phyloP scores from a whole-genome alignment of 2,329 filamentous ascomycete species.

The Claviceps sp. region DNA sequence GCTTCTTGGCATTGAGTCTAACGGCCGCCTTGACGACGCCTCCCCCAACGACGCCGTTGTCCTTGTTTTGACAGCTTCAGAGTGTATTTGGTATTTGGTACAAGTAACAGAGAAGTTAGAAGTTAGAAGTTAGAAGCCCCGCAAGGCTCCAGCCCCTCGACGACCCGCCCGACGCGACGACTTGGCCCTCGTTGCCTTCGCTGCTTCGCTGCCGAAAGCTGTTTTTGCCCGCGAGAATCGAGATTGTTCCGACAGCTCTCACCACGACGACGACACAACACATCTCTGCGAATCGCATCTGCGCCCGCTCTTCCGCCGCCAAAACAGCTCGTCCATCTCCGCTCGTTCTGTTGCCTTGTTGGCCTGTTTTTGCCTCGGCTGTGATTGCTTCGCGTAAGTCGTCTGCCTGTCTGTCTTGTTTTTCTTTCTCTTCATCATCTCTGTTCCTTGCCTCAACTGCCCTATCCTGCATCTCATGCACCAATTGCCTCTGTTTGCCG shows the following conservation, averaged over 20 bases:
- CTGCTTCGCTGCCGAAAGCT: constrained; percentile 3
- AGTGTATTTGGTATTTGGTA: too few species aligned
- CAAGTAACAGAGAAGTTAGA: too few species aligned
- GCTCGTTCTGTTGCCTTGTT: constrained; percentile 9
- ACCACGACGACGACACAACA: constrained; percentile 18
- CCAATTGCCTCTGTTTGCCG: neutral
- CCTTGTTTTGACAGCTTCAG: too few species aligned
- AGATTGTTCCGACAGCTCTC: constrained; percentile 15
- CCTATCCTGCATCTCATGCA: neutral
- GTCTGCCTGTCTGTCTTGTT: constrained; percentile 2
- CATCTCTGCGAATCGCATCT: neutral
- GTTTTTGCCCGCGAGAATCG: too few species aligned
- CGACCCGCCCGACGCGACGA: constrained; percentile 2
- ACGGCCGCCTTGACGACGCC: too few species aligned
- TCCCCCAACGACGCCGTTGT: too few species aligned
- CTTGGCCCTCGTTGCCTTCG: neutral
- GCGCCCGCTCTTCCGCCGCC: too few species aligned
- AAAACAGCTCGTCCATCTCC: neutral
- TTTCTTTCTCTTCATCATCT: neutral
- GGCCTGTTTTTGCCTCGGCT: constrained; percentile 12
- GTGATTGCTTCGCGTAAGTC: constrained; percentile 23
- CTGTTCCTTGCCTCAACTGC: constrained; percentile 4
- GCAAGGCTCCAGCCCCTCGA: neutral
- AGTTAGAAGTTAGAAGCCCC: too few species aligned
- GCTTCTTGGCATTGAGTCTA: too few species aligned